Conservation (phyloP, 2,329 filamentous ascomycete genomes). For the Chrysoporthe puriensis region DNA sequence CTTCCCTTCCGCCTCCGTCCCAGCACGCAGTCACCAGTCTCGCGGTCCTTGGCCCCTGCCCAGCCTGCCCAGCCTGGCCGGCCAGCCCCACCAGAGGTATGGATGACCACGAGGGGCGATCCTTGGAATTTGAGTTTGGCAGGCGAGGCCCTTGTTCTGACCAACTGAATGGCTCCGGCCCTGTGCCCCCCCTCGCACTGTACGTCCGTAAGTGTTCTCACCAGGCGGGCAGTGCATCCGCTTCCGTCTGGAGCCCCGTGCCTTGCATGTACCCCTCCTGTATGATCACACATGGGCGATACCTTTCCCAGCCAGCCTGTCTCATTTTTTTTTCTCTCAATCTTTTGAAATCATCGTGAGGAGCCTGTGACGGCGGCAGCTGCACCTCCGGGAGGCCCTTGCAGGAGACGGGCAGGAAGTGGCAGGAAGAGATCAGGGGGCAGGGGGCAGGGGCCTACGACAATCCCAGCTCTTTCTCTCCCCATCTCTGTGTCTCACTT, state of each 20-base stretch:
- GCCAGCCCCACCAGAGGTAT: slow-evolving; percentile 3
- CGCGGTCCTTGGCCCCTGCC: too few species aligned
- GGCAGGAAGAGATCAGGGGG: neutral
- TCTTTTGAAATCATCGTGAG: neutral
- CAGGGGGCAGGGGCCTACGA: neutral
- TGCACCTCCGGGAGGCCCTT: slow-evolving; percentile 5
- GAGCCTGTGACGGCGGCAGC: slow-evolving; percentile 12
- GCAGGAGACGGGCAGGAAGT: neutral
- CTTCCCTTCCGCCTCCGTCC: neutral
- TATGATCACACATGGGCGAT: neutral
- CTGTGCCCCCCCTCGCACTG: neutral
- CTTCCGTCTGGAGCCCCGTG: slow-evolving; percentile 10
- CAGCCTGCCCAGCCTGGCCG: too few species aligned
- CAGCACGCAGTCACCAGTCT: too few species aligned
- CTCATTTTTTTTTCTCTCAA: neutral
- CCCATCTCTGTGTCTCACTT: too few species aligned
- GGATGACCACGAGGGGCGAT: slow-evolving; percentile 1
- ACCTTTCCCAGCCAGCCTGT: neutral
- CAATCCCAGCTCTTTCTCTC: neutral
- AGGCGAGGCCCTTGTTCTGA: slow-evolving; percentile 1
- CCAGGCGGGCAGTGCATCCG: slow-evolving; percentile 19
- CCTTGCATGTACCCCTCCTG: slow-evolving; percentile 15
- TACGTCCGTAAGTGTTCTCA: neutral
- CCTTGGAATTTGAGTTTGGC: slow-evolving; percentile 17
- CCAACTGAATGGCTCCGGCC: slow-evolving; percentile 8